Base-by-base conservation (phyloP, 805 yeast species). In the Yamadazyma sp. region DNA sequence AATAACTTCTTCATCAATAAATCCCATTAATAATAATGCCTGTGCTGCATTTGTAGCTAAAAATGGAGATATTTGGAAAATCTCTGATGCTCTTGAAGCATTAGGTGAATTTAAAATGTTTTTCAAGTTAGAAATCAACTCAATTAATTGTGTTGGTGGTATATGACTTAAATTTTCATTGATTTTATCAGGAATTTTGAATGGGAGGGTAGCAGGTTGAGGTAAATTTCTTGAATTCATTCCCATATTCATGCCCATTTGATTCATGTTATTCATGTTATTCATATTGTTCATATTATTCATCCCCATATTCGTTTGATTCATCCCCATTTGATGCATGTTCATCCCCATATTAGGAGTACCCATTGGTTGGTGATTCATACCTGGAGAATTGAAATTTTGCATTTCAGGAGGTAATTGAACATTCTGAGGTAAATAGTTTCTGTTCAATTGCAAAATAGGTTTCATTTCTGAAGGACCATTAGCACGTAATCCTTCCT, bases 1-100 rank as follows among this genome's bases (percentile, higher is more conserved):
- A n/a, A 83, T 76, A n/a, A 80, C 82, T 29, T 76, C 78, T 24
- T 71, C 67, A 52, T 82, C 85, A 15, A 84, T 76, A 27, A 84
- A 69, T 1, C 93, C 94, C 89, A 84, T 83, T 31, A 82, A 65
- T 13, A 84, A 59, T 42, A 84, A 62, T 2, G 88, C 84, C 53
- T 84, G 93, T 0, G 89, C 78, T 1, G 86, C 80, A 1, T 85
- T 72, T 2, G 77, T 62, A 3, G 88, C 82, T 27, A 83, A 60
- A 31, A 77, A 59, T 12, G 80, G 79, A 44, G 77, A 60, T 47
- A 74, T 60, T 36, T 65, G 67, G 47, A 78, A 65, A 38, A 82
- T 65, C 39, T 72, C 73, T 36, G 73, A 66, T 15, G 79, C 80
- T 42, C 82, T 56, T 23, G 56, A 48, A 23, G 75, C 65, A 38